A percentile compares a stretch with the other conserved stretches of the same genome.
phyloP scores from a whole-genome alignment of 306 rosid species.

The Inga leiocalycina region DNA sequence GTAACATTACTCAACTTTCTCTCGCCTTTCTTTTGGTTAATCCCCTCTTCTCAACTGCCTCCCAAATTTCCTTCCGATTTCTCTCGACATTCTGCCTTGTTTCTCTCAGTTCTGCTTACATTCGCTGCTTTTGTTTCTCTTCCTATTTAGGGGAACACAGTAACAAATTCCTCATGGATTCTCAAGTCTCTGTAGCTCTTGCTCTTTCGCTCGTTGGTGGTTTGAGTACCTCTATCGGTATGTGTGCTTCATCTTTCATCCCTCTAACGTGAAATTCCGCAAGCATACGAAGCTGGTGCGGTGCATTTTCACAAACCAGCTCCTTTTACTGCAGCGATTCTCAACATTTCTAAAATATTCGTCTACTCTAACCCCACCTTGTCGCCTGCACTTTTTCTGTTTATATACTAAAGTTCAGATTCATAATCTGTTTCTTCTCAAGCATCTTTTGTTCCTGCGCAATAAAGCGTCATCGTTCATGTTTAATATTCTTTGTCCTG shows the following conservation, averaged over 20 bases:
- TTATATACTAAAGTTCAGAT: neutral
- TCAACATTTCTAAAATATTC: neutral
- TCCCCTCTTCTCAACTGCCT: neutral
- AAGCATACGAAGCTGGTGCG: neutral
- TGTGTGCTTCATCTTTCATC: neutral
- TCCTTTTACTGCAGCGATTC: neutral
- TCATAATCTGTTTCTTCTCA: neutral
- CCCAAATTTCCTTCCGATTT: neutral
- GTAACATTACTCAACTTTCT: neutral
- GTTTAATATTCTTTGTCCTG: neutral
- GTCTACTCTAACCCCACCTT: neutral
- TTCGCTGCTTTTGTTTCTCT: neutral
- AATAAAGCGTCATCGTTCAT: neutral
- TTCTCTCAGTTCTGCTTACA: constrained; percentile 14
- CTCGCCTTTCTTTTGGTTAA: neutral
- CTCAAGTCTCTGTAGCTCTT: constrained; percentile 85
- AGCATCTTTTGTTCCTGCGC: neutral
- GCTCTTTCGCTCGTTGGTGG: constrained; percentile 96
- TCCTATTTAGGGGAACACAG: constrained; percentile 6
- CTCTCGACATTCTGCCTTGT: neutral
- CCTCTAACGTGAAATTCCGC: neutral
- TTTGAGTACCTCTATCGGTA: constrained; percentile 87
- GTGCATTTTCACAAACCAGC: constrained; percentile 5
- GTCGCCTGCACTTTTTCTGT: neutral
- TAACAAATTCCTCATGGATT: constrained; percentile 54